Evolutionary conservation across 73 alveolate species (phyloP), one percentile per base, ranked within the genome.

Genomic region (Uronychia setigera): DNA sequence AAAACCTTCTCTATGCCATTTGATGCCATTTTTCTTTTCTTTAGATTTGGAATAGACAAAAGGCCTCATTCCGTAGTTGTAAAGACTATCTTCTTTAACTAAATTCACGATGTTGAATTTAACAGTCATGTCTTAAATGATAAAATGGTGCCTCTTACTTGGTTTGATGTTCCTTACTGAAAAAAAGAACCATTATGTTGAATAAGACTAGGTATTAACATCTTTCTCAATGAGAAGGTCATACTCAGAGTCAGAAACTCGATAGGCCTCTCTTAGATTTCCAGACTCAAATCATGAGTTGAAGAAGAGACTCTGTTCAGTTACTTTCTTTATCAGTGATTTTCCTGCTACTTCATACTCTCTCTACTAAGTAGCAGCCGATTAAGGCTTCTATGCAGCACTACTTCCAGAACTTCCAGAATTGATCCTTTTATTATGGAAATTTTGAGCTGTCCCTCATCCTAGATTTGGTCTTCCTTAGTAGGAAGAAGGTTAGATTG

Each of bases 261-360:
- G 85, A 46, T 81, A 58, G 0, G 95, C 95, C 59, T 88, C 75
- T 84, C 85, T 90, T 29, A 90, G 74, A 77, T 90, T 90, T 33
- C 95, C 95, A 74, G 59, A 76, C 75, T 90, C 95, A 59, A 90
- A 90, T 33, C 90, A 32, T 5, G 95, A 90, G 85, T 98, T 99
- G 88, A 98, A 98, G 32, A 94, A 84, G 60, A 97, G 74, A 34
- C 99, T 97, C 67, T 75, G 57, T 79, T 92, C 97, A 76, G 34
- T 82, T 80, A 79, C 82, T 60, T 80, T 94, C 78, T 59, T 29
- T 35, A 78, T 19, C 67, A 11, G n/a, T 46, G 67, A 5, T n/a
- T n/a, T n/a, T n/a, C n/a, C n/a, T n/a, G n/a, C n/a, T n/a, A n/a
- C n/a, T n/a, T n/a, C n/a, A n/a, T n/a, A n/a, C n/a, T n/a, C n/a